These are phyloP conservation scores for Barnettozyma vustinii DNA, from an alignment of 805 yeast genomes.

Conservation along the genomic window DNA sequence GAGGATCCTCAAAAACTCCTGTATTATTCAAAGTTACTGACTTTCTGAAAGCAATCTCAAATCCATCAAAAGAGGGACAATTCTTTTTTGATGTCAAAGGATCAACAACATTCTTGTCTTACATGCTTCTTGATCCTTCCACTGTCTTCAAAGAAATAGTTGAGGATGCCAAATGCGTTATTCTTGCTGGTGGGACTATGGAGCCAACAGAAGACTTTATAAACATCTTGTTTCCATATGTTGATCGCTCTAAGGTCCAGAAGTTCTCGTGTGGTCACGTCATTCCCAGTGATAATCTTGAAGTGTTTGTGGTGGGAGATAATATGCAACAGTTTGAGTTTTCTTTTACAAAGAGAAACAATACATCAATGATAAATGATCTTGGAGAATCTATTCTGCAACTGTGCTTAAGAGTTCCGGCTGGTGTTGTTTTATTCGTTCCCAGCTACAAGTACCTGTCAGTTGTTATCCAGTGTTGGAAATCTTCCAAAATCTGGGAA, in stretches of 20 bases:
- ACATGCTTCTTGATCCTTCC: slow-evolving; percentile 77
- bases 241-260: slow-evolving; percentile 36
- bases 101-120: slow-evolving; percentile 40
- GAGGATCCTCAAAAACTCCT: slow-evolving; percentile 30
- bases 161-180: slow-evolving; percentile 58
- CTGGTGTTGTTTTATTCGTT: slow-evolving; percentile 75
- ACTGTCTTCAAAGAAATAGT: slow-evolving; percentile 61
- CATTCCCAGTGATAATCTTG: slow-evolving; percentile 63
- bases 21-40: slow-evolving; percentile 58
- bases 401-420: slow-evolving; percentile 46
- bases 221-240: slow-evolving; percentile 58
- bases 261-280: slow-evolving; percentile 78
- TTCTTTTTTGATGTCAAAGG: slow-evolving; percentile 54
- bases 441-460: slow-evolving; percentile 77
- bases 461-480: slow-evolving; percentile 51
- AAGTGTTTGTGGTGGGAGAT: slow-evolving; percentile 47
- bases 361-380: slow-evolving; percentile 36
- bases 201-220: slow-evolving; percentile 76
- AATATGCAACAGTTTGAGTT: slow-evolving; percentile 44
- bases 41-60: slow-evolving; percentile 59
- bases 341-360: slow-evolving; percentile 59
- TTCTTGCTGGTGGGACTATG: slow-evolving; percentile 95
- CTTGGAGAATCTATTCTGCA: slow-evolving; percentile 46
- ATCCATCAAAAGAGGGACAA: slow-evolving; percentile 77
- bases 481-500: slow-evolving; percentile 27